Evolutionary conservation across 306 rosid genomes (phyloP).

Genomic region (Abrus precatorius): DNA sequence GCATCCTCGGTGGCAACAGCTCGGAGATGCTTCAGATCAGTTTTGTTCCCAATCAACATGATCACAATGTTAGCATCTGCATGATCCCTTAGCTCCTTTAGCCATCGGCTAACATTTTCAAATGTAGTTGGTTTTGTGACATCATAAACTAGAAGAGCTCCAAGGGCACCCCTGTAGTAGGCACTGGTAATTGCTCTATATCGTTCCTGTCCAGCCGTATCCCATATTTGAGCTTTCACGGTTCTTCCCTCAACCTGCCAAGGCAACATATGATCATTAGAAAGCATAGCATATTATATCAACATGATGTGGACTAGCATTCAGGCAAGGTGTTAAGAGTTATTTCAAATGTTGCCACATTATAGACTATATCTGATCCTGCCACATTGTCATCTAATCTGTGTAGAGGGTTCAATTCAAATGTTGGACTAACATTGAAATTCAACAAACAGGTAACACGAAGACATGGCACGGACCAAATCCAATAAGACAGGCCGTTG

Average conservation of each 20-base stretch:
- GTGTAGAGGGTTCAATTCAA: no score
- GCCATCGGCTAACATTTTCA: constrained; percentile 90
- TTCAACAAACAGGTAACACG: no score
- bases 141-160: constrained; percentile 89
- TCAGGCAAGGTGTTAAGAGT: no score
- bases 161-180: constrained; percentile 94
- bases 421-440: no score
- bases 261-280: neutral
- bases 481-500: no score
- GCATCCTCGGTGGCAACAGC: constrained; percentile 93
- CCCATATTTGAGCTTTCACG: constrained; percentile 97
- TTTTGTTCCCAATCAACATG: constrained; percentile 93
- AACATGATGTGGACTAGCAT: no score
- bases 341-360: no score
- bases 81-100: constrained; percentile 95
- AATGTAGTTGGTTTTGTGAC: constrained; percentile 86
- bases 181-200: constrained; percentile 96
- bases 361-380: no score
- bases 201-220: constrained; percentile 97
- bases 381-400: no score
- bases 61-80: constrained; percentile 91
- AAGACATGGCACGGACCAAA: no score
- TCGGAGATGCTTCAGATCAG: constrained; percentile 90
- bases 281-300: no score
- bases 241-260: constrained; percentile 91